Percentiles rank a stretch among this genome's conserved stretches.
phyloP scores from a whole-genome alignment of 768 basidiomycete genomes.

The Amanita subjunquillea region DNA sequence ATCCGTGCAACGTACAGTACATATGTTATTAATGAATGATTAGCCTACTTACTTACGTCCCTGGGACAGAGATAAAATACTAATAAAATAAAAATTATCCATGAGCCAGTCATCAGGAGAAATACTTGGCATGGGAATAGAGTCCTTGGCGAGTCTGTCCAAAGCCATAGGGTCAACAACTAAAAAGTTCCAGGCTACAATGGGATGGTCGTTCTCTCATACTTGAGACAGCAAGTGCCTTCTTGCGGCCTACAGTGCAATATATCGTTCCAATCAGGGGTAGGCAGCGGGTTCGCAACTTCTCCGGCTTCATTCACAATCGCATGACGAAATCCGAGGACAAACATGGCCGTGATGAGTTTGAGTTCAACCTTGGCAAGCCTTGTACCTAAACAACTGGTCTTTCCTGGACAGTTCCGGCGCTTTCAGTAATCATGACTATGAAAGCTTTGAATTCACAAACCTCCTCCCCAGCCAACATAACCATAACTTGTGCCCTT shows the following conservation, averaged over 20 bases:
- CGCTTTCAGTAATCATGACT: constrained; percentile 5
- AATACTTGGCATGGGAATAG: background rate
- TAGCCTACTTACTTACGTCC: background rate
- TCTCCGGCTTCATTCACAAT: constrained; percentile 46
- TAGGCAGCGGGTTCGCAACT: constrained; percentile 32
- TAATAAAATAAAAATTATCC: background rate
- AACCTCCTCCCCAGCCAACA: constrained; percentile 77
- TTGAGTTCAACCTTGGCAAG: constrained; percentile 70
- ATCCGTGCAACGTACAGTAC: background rate
- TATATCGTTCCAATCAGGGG: constrained; percentile 74
- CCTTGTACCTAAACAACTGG: constrained; percentile 61
- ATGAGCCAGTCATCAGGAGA: background rate
- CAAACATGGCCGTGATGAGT: constrained; percentile 55
- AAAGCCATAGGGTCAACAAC: background rate
- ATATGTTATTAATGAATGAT: background rate
- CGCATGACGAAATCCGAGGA: constrained; percentile 51
- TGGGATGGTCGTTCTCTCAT: constrained; percentile 25
- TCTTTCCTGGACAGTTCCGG: constrained; percentile 39
- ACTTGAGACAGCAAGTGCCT: constrained; percentile 44
- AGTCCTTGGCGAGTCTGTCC: background rate
- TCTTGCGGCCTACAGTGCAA: constrained; percentile 53
- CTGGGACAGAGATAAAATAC: background rate
- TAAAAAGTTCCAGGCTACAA: constrained; percentile 16
- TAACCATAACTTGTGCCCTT: constrained; percentile 44
- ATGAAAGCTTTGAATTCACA: constrained; percentile 17